Evolutionary conservation across 208 protist genomes (phyloP), one percentile per base, ranked within the genome.

Genomic region (Herpetomonas samuelpessoai): DNA sequence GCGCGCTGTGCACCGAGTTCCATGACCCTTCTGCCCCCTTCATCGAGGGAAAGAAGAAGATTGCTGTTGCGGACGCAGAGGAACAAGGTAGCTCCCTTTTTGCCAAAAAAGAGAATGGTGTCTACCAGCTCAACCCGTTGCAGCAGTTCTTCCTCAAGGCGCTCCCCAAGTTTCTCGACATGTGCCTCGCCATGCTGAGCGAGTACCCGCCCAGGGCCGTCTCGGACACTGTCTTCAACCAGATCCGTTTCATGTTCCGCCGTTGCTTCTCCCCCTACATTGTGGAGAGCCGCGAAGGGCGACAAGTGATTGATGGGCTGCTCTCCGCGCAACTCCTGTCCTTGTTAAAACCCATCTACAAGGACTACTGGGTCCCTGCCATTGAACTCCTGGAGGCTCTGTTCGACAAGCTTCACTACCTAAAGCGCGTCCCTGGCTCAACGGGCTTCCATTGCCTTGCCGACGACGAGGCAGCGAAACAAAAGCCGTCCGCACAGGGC

Each of bases 261-360:
- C 83, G 79, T 30, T 70, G 79, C 18, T 51, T 94, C 21, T 92
- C 88, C 10, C 88, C 88, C 0, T 88, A 90, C 76, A 87, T 94
- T 65, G 73, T 91, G 2, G 83, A 94, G 66, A 86, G 76, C 24
- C 14, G 50, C 1, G 84, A 92, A 64, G 88, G 88, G 24, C 77
- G 63, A 38, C 68, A 74, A 18, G 71, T 85, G 70, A 76, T 94
- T 27, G 76, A 94, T 48, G 44, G 49, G 2, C 66, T 94, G 18
- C 70, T 94, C n/a, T 80, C 78, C 22, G 62, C 79, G 21, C 69
- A 91, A 55, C 64, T 94, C 14, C 59, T 92, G 21, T 81, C 81
- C 22, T 57, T 94, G 30, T 51, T 94, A 26, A 91, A 92, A 54
- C 88, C 88, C 28, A 68, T 83, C n/a, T 68, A 78, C 53, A 82